These are phyloP conservation scores for Oryza glumipatula DNA, from an alignment of 176 grass and related monocot genomes.

Conservation along the genomic window DNA sequence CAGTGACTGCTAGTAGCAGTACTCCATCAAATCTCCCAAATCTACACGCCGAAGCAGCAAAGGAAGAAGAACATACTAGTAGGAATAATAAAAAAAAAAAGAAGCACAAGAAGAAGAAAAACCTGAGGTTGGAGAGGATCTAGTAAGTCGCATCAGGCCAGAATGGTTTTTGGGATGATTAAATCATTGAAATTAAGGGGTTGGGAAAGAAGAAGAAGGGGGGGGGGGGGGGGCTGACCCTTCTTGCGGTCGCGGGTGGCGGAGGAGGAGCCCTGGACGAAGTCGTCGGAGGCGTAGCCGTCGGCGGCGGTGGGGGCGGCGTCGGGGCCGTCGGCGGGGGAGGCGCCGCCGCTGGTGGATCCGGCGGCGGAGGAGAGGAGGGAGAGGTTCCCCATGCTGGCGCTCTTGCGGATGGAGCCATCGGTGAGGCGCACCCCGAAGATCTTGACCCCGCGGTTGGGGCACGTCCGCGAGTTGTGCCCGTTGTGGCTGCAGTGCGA, in stretches of 20 bases:
- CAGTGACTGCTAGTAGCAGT: not conserved
- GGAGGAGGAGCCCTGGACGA: constrained; percentile 90
- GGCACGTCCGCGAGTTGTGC: constrained; percentile 96
- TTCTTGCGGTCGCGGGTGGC: constrained; percentile 95
- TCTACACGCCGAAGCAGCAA: not conserved
- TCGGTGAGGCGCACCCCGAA: constrained; percentile 96
- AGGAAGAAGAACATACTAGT: not conserved
- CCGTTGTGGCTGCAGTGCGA: constrained; percentile 99
- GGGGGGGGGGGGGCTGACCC: constrained; percentile 41
- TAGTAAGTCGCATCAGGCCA: not conserved
- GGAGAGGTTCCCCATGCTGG: constrained; percentile 94
- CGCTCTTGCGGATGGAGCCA: constrained; percentile 95
- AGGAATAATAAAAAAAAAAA: not conserved
- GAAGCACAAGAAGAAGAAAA: too few species aligned
- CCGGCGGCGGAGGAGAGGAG: constrained; percentile 73
- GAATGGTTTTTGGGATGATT: not conserved
- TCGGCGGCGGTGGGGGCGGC: constrained; percentile 40
- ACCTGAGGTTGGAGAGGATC: constrained; percentile 29
- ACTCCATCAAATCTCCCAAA: not conserved
- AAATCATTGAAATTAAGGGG: not conserved
- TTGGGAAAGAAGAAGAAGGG: too few species aligned
- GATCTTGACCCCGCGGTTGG: constrained; percentile 91
- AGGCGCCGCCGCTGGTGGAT: constrained; percentile 79
- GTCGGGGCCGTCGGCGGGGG: constrained; percentile 71
- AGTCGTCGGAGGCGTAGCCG: constrained; percentile 95